phyloP scores from a whole-genome alignment of 352 stramenopile species.

The Phytopythium vexans region DNA sequence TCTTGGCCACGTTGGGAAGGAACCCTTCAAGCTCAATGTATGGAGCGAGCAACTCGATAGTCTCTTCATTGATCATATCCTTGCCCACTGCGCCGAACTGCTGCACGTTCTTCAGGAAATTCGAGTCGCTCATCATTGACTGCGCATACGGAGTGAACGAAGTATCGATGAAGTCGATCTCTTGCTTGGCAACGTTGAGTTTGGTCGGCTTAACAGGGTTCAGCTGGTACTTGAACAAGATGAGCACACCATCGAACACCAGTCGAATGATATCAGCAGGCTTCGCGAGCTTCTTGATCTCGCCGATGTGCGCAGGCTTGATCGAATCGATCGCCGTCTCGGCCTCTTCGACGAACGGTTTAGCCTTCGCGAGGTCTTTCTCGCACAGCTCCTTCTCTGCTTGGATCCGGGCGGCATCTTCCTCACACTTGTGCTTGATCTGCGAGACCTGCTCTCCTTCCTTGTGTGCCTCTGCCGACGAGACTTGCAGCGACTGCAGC shows the following conservation, averaged over 20 bases:
- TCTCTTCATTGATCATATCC: constrained; percentile 99
- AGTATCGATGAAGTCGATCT: constrained; percentile 96
- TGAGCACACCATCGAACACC: constrained; percentile 97
- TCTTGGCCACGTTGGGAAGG: constrained; percentile 94
- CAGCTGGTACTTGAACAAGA: constrained; percentile 95
- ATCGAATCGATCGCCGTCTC: constrained; percentile 98
- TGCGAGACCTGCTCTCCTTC: constrained; percentile 95
- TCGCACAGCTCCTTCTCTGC: constrained; percentile 95
- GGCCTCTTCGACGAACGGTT: constrained; percentile 97
- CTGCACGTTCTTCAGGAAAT: constrained; percentile 96
- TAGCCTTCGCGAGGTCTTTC: constrained; percentile 96
- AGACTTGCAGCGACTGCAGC: constrained; percentile 95
- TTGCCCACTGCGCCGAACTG: constrained; percentile 95
- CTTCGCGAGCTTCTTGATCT: constrained; percentile 98
- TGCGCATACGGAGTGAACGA: constrained; percentile 95
- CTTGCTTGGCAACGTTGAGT: constrained; percentile 95
- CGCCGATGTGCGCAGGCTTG: constrained; percentile 96
- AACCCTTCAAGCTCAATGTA: constrained; percentile 98
- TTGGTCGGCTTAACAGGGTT: constrained; percentile 91
- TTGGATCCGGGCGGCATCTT: constrained; percentile 93
- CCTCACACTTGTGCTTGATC: constrained; percentile 97
- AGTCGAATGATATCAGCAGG: constrained; percentile 98
- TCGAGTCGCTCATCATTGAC: constrained; percentile 95
- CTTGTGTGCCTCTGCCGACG: constrained; percentile 94
- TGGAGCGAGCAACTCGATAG: constrained; percentile 95